Conservation (phyloP, 306 rosid species). For the Hippophae rhamnoides region DNA sequence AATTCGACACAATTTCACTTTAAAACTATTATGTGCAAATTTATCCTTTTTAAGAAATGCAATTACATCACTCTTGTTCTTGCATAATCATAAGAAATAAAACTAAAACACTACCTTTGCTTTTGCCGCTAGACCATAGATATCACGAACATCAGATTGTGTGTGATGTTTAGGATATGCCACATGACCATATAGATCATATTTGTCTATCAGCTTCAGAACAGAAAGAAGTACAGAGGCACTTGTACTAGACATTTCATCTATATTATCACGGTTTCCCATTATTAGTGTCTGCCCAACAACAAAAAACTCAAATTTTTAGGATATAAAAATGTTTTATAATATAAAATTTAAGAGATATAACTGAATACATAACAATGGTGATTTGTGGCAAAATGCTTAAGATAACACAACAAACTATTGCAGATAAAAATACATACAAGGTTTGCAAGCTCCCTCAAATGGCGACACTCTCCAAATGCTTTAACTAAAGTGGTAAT, state of each 20-base stretch:
- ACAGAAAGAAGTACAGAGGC: constrained; percentile 53
- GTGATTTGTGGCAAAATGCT: too few species aligned
- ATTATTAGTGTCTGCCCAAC: constrained; percentile 60
- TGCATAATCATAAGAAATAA: not conserved
- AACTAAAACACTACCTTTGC: constrained; percentile 47
- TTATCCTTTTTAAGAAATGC: too few species aligned
- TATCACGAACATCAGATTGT: constrained; percentile 70
- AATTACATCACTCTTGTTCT: too few species aligned
- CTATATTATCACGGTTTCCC: constrained; percentile 76
- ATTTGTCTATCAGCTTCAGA: constrained; percentile 70
- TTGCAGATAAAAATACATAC: constrained; percentile 17
- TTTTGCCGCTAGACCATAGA: constrained; percentile 75
- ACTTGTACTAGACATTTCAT: constrained; percentile 61
- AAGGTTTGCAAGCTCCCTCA: constrained; percentile 70
- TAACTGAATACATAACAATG: too few species aligned
- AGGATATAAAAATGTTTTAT: too few species aligned
- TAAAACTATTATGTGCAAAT: too few species aligned
- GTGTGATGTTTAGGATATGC: constrained; percentile 87
- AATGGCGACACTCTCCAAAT: constrained; percentile 63
- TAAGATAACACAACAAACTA: not conserved
- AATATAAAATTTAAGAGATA: too few species aligned
- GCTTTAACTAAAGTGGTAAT: constrained; percentile 78
- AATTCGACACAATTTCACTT: too few species aligned
- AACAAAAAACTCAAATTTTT: not conserved
- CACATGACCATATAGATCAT: constrained; percentile 74